Conservation (phyloP, 306 rosid genomes). For the Inga oerstediana region DNA sequence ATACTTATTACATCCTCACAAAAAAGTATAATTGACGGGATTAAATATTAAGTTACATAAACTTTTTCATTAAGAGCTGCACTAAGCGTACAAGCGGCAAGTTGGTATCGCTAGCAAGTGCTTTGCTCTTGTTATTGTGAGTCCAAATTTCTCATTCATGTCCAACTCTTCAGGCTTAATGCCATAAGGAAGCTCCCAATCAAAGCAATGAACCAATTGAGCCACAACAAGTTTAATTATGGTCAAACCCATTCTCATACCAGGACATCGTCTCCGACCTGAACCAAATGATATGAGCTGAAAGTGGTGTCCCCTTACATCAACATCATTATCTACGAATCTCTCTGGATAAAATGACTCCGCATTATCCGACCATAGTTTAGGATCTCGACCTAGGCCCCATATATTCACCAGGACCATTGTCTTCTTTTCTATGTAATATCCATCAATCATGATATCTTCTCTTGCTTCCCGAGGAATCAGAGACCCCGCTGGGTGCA, state of each 20-base stretch:
- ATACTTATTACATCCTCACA: neutral
- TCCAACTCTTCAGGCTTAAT: neutral
- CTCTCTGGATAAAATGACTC: constrained; percentile 37
- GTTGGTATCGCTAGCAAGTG: constrained; percentile 32
- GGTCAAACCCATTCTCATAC: constrained; percentile 30
- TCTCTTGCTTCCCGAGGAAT: constrained; percentile 26
- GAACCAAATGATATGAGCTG: constrained; percentile 39
- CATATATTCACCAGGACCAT: constrained; percentile 22
- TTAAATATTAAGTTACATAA: neutral
- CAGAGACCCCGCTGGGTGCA: constrained; percentile 25
- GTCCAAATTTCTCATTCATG: constrained; percentile 27
- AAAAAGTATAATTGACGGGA: neutral
- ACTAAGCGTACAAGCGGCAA: neutral
- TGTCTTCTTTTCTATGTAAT: constrained; percentile 19
- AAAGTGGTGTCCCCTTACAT: constrained; percentile 21
- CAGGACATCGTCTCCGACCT: constrained; percentile 32
- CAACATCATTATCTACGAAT: neutral
- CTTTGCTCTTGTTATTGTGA: constrained; percentile 30
- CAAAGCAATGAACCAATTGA: constrained; percentile 33
- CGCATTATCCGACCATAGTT: constrained; percentile 16
- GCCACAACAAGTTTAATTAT: constrained; percentile 14
- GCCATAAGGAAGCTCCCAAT: constrained; percentile 34
- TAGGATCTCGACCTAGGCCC: constrained; percentile 32
- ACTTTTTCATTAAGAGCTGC: neutral
- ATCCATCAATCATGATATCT: constrained; percentile 22